phyloP scores from a whole-genome alignment of 2,329 filamentous ascomycete genomes.

The Talaromyces albobiverticillius region DNA sequence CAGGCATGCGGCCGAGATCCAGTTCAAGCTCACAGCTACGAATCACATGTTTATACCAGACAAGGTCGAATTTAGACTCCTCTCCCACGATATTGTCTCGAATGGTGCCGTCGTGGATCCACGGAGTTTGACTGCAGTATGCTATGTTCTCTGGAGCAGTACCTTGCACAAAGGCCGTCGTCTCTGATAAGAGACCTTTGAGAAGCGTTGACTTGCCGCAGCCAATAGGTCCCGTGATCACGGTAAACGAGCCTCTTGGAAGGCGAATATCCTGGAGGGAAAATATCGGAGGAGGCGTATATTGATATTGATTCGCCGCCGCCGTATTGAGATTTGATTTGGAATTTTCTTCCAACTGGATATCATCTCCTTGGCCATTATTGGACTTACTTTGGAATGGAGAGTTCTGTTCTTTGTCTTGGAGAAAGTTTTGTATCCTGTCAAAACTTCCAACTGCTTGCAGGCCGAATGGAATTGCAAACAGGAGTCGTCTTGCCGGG shows the following conservation, averaged over 20 bases:
- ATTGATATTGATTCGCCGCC: neutral
- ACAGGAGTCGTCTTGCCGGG: neutral
- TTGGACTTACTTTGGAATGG: neutral
- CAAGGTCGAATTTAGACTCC: slow-evolving; percentile 4
- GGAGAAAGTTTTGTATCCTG: neutral
- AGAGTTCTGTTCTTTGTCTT: neutral
- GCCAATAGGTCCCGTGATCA: slow-evolving; percentile 50
- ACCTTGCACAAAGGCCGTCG: too few species aligned
- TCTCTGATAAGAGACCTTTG: slow-evolving; percentile 46
- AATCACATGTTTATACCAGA: neutral
- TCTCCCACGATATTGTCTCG: slow-evolving; percentile 28
- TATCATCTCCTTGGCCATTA: neutral
- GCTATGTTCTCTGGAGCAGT: too few species aligned
- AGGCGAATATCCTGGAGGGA: neutral
- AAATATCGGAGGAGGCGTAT: neutral
- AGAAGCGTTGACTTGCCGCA: slow-evolving; percentile 53
- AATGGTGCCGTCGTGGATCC: slow-evolving; percentile 26
- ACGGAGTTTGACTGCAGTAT: slow-evolving; percentile 28
- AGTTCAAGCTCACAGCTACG: slow-evolving; percentile 22
- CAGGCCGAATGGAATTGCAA: neutral
- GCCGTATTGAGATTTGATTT: too few species aligned
- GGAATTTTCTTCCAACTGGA: too few species aligned
- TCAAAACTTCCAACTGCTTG: neutral
- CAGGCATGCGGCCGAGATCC: slow-evolving; percentile 28
- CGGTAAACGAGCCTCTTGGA: slow-evolving; percentile 33